Evolutionary conservation across 1,139 yeast genomes (phyloP).

Genomic region (Suhomyces choctaworum): DNA sequence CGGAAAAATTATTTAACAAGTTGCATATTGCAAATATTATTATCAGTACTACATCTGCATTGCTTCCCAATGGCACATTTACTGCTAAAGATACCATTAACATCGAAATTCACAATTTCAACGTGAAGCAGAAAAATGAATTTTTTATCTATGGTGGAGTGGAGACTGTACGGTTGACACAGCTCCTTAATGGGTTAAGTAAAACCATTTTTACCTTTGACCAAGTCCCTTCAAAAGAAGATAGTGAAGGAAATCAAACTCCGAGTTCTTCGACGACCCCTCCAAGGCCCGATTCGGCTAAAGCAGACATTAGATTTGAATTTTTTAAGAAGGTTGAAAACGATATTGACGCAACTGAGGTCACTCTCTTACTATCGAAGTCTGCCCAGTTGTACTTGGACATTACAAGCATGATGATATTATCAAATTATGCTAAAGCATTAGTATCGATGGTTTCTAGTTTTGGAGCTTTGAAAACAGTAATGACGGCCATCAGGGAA

Average conservation of each 20-base stretch:
- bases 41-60: slow-evolving; percentile 48
- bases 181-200: slow-evolving; percentile 19
- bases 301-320: slow-evolving; percentile 57
- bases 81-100: slow-evolving; percentile 30
- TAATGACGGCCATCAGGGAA: slow-evolving; percentile 1
- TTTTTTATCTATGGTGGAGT: slow-evolving; percentile 50
- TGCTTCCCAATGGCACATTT: slow-evolving; percentile 41
- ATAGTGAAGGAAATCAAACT: slow-evolving; percentile 4
- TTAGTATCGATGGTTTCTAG: slow-evolving; percentile 10
- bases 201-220: slow-evolving; percentile 24
- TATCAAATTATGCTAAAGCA: slow-evolving; percentile 18
- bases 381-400: slow-evolving; percentile 37
- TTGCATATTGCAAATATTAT: slow-evolving; percentile 35
- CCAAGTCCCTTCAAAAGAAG: slow-evolving; percentile 4
- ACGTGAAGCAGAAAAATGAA: slow-evolving; percentile 44
- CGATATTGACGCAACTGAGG: slow-evolving; percentile 25
- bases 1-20: slow-evolving; percentile 29
- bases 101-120: slow-evolving; percentile 30
- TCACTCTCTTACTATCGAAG: slow-evolving; percentile 50
- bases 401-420: slow-evolving; percentile 18
- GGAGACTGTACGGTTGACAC: slow-evolving; percentile 29
- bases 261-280: not conserved
- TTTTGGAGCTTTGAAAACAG: slow-evolving; percentile 10
- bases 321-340: slow-evolving; percentile 32
- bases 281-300: slow-evolving; percentile 15